Conservation (phyloP, 306 rosid species). For the Gastrolobium bilobum region DNA sequence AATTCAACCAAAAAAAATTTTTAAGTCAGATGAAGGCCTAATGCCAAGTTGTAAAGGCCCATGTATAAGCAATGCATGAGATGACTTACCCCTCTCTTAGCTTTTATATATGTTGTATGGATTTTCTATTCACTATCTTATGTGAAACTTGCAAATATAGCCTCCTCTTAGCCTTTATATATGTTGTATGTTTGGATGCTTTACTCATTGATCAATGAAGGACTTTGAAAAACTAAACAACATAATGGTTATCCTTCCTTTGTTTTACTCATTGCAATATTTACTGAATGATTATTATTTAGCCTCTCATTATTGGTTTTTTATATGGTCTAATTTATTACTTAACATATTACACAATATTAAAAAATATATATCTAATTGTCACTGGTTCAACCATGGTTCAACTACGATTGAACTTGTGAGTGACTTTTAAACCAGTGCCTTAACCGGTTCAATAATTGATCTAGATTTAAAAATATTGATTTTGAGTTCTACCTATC, state of each 20-base stretch:
- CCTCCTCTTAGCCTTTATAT: not conserved
- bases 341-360: too few relatives aligned
- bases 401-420: not conserved
- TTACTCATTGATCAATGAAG: not conserved
- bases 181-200: not conserved
- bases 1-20: not conserved
- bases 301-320: not conserved
- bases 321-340: not conserved
- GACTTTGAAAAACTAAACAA: not conserved
- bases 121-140: not conserved
- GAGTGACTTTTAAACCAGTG: not conserved
- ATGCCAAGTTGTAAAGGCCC: not conserved
- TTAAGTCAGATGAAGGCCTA: not conserved
- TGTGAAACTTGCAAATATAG: not conserved
- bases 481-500: conserved; percentile 6
- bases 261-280: not conserved
- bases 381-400: not conserved
- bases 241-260: not conserved
- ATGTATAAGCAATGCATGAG: not conserved
- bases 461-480: conserved; percentile 18
- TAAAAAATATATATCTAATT: too few relatives aligned
- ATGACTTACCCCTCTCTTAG: not conserved
- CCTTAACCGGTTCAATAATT: not conserved
- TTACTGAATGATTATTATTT: not conserved
- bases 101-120: not conserved